Evolutionary conservation across 306 rosid species (phyloP).

Genomic region (Lathyrus oleraceus): DNA sequence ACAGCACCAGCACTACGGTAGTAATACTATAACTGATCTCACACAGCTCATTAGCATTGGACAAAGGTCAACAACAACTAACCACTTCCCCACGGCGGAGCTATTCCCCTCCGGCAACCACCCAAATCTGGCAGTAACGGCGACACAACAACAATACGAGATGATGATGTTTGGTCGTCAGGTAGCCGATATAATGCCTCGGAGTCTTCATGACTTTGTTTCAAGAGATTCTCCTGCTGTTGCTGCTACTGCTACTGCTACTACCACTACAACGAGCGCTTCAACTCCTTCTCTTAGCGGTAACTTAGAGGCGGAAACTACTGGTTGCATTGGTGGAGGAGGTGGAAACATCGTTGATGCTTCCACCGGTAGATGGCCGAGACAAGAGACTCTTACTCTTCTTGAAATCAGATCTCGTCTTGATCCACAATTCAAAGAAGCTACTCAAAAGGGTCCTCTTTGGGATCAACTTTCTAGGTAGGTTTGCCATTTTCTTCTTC

Average conservation of each 20-base stretch:
- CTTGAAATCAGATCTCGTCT: constrained; percentile 96
- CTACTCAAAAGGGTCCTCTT: constrained; percentile 93
- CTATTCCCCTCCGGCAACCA: constrained; percentile 54
- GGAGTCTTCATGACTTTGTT: constrained; percentile 54
- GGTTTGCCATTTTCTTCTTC: neutral
- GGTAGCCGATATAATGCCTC: constrained; percentile 49
- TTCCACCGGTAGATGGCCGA: constrained; percentile 83
- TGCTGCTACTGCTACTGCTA: neutral
- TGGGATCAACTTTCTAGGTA: constrained; percentile 99
- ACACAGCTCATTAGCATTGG: constrained; percentile 61
- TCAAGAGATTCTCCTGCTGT: constrained; percentile 46
- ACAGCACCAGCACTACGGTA: constrained; percentile 38
- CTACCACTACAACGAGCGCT: constrained; percentile 44
- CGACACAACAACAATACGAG: constrained; percentile 47
- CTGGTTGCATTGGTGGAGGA: neutral
- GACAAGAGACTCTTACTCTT: constrained; percentile 96
- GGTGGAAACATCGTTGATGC: constrained; percentile 37
- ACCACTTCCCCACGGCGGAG: constrained; percentile 57
- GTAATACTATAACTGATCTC: constrained; percentile 50
- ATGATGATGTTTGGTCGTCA: constrained; percentile 73
- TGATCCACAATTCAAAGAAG: constrained; percentile 92
- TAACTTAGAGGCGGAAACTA: constrained; percentile 55
- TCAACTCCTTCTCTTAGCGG: constrained; percentile 64
- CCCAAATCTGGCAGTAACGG: constrained; percentile 36
- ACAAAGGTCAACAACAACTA: constrained; percentile 16